phyloP scores from a whole-genome alignment of 2,329 filamentous ascomycete species.

The Fusarium albidum region DNA sequence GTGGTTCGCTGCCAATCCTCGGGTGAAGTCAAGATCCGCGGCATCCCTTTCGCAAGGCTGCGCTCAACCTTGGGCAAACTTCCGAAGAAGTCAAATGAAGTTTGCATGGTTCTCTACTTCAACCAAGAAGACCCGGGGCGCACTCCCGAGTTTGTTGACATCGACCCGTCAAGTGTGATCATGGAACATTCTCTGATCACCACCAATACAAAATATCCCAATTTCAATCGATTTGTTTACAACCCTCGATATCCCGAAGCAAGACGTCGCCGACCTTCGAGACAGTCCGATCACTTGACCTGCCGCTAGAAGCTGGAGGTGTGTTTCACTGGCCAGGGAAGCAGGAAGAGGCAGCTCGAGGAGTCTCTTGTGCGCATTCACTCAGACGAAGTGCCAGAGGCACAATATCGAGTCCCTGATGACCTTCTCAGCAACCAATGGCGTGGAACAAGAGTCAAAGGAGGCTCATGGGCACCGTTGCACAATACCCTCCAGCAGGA shows the following conservation, averaged over 20 bases:
- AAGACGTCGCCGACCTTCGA: constrained; percentile 22
- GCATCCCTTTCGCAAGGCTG: constrained; percentile 48
- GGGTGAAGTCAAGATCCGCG: constrained; percentile 45
- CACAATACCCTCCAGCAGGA: not conserved
- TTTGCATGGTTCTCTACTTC: constrained; percentile 51
- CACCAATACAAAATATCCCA: constrained; percentile 64
- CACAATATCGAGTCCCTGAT: constrained; percentile 42
- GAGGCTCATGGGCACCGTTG: constrained; percentile 44
- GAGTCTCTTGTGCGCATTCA: constrained; percentile 48
- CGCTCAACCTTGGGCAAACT: constrained; percentile 48
- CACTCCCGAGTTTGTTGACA: constrained; percentile 48
- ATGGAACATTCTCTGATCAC: constrained; percentile 53
- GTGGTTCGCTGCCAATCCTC: constrained; percentile 46
- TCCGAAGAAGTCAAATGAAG: constrained; percentile 51
- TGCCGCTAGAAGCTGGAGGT: constrained; percentile 59
- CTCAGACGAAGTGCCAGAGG: constrained; percentile 41
- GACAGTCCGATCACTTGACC: constrained; percentile 51
- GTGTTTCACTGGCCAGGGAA: constrained; percentile 35
- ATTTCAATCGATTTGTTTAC: constrained; percentile 41
- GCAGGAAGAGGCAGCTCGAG: constrained; percentile 42
- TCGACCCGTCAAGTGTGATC: constrained; percentile 50
- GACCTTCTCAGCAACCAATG: constrained; percentile 46
- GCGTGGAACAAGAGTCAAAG: constrained; percentile 40
- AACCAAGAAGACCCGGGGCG: constrained; percentile 44
- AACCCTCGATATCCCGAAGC: constrained; percentile 17